Conservation (phyloP, 2,329 filamentous ascomycete species). For the Cryphonectria parasitica region DNA sequence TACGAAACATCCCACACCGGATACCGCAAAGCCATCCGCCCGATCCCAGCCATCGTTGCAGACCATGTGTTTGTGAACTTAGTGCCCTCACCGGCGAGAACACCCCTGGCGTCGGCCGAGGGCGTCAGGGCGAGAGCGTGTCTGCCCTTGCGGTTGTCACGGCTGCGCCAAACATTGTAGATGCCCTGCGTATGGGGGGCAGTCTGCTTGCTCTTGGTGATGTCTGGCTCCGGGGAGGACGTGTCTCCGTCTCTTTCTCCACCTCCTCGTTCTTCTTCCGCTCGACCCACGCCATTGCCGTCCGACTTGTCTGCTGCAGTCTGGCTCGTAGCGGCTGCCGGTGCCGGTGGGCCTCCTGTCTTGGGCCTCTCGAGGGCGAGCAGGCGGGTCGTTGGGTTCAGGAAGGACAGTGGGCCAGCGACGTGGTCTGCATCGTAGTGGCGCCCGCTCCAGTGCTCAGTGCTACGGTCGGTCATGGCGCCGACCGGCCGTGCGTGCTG, state of each 20-base stretch:
- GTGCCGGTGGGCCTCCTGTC: neutral
- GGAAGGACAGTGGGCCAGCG: constrained; percentile 31
- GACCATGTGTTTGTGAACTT: constrained; percentile 33
- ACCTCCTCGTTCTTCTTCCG: too few relatives aligned
- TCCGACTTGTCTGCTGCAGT: neutral
- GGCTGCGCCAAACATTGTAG: constrained; percentile 46
- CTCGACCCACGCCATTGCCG: neutral
- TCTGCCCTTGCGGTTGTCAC: constrained; percentile 49
- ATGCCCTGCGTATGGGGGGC: constrained; percentile 20
- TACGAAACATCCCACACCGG: constrained; percentile 49
- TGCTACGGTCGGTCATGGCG: constrained; percentile 27
- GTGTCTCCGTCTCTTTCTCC: neutral
- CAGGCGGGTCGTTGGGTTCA: constrained; percentile 35
- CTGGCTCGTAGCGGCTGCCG: neutral
- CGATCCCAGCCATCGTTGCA: constrained; percentile 37
- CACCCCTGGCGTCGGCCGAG: constrained; percentile 17
- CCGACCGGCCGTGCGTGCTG: neutral
- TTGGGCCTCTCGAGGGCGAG: constrained; percentile 13
- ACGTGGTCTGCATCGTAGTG: constrained; percentile 30
- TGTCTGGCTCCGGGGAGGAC: neutral
- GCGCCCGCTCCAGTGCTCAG: constrained; percentile 23
- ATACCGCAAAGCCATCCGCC: constrained; percentile 42
- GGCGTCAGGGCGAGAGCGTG: constrained; percentile 39
- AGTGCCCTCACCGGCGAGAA: constrained; percentile 16
- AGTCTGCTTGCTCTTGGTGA: neutral